Conservation (phyloP, 1,284 basidiomycete genomes). For the Puccinia coronata region DNA sequence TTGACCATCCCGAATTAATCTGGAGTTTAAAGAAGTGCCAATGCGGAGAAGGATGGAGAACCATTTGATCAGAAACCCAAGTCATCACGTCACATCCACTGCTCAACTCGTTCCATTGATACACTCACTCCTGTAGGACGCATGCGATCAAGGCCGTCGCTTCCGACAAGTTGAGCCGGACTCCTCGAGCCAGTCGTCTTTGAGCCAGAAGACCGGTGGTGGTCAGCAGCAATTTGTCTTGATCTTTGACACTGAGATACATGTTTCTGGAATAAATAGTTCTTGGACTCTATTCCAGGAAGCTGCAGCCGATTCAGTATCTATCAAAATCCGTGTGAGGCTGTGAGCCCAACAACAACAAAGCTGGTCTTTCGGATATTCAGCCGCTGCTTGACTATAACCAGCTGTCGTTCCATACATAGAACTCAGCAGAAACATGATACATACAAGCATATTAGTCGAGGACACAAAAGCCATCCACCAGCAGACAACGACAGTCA, state of each 20-base stretch:
- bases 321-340: no score
- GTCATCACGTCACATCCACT: background rate
- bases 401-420: no score
- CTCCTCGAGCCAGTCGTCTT: slow-evolving; percentile 85
- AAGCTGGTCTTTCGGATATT: no score
- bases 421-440: no score
- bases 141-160: slow-evolving; percentile 84
- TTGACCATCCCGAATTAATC: slow-evolving; percentile 84
- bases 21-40: background rate
- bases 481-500: no score
- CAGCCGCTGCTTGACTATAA: no score
- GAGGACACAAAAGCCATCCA: no score
- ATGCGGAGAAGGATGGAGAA: background rate
- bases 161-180: slow-evolving; percentile 82
- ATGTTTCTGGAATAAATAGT: no score
- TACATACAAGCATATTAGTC: no score
- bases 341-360: no score
- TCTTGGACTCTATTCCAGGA: no score
- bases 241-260: slow-evolving; percentile 48
- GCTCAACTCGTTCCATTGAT: background rate
- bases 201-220: slow-evolving; percentile 85
- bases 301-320: no score
- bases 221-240: slow-evolving; percentile 57
- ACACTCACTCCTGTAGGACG: slow-evolving; percentile 76
- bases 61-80: background rate